Conservation (phyloP, 441 rosid species). For the Arabidopsis lyrata region DNA sequence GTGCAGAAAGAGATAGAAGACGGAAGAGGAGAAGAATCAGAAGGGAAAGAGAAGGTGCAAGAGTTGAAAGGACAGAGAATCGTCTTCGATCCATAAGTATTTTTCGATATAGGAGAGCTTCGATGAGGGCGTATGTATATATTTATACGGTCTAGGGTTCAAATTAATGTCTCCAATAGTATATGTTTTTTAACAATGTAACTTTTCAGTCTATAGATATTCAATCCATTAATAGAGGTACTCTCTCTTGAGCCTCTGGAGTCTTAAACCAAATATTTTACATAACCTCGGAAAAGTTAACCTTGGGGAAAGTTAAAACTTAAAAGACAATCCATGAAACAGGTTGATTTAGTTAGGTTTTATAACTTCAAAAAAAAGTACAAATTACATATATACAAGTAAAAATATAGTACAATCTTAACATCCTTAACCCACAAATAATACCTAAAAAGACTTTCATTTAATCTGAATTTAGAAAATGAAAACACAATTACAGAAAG, state of each 20-base stretch:
- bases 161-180: conserved; percentile 31
- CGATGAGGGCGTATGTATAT: conserved; percentile 16
- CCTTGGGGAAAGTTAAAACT: background rate
- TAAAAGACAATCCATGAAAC: background rate
- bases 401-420: no score
- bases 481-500: background rate
- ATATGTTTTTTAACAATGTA: conserved; percentile 29
- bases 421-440: no score
- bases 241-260: background rate
- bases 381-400: background rate
- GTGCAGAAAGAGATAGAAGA: conserved; percentile 51
- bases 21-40: conserved; percentile 43
- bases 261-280: background rate
- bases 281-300: background rate
- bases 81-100: conserved; percentile 52
- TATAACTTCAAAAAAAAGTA: background rate
- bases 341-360: background rate
- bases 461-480: no score
- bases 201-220: conserved; percentile 13
- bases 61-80: conserved; percentile 47
- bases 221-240: background rate
- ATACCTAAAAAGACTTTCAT: no score
- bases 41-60: conserved; percentile 44
- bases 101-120: conserved; percentile 23
- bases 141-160: conserved; percentile 29